Conservation (phyloP, 2,329 filamentous ascomycete species). For the Trichoderma sp. region DNA sequence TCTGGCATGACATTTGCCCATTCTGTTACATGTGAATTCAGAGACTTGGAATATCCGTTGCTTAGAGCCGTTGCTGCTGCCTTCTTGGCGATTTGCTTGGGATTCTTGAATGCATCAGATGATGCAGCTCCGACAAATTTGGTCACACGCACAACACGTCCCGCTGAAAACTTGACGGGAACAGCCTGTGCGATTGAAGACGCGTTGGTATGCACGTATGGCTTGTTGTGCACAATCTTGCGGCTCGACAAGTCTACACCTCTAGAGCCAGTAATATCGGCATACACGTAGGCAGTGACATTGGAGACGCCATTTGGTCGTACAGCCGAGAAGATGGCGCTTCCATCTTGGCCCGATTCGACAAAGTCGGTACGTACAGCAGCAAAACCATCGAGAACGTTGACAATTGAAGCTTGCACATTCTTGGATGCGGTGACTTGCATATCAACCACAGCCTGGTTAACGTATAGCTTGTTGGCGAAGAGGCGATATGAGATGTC, state of each 20-base stretch:
- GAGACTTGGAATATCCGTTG: slow-evolving; percentile 53
- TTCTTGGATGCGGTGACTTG: slow-evolving; percentile 55
- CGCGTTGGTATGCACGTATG: slow-evolving; percentile 52
- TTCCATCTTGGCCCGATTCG: slow-evolving; percentile 52
- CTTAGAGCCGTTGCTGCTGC: slow-evolving; percentile 47
- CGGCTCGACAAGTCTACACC: slow-evolving; percentile 35
- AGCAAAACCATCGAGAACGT: slow-evolving; percentile 64
- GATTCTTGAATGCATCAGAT: slow-evolving; percentile 61
- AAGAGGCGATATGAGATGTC: slow-evolving; percentile 64
- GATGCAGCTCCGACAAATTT: slow-evolving; percentile 70
- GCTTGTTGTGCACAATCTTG: slow-evolving; percentile 41
- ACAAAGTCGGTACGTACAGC: slow-evolving; percentile 62
- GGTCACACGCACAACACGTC: slow-evolving; percentile 52
- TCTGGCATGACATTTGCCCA: slow-evolving; percentile 61
- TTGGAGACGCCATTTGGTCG: slow-evolving; percentile 58
- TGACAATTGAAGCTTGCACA: slow-evolving; percentile 57
- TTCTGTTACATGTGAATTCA: slow-evolving; percentile 55
- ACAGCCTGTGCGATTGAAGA: slow-evolving; percentile 64
- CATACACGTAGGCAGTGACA: slow-evolving; percentile 55
- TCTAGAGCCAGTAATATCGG: slow-evolving; percentile 41
- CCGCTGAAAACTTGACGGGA: slow-evolving; percentile 49
- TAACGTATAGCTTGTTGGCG: slow-evolving; percentile 60
- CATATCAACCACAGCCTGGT: slow-evolving; percentile 52
- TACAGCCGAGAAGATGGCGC: slow-evolving; percentile 62
- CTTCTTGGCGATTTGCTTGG: slow-evolving; percentile 51